These are phyloP conservation scores for Micractinium conductrix DNA, from an alignment of 139 green algal species.

Conservation along the genomic window DNA sequence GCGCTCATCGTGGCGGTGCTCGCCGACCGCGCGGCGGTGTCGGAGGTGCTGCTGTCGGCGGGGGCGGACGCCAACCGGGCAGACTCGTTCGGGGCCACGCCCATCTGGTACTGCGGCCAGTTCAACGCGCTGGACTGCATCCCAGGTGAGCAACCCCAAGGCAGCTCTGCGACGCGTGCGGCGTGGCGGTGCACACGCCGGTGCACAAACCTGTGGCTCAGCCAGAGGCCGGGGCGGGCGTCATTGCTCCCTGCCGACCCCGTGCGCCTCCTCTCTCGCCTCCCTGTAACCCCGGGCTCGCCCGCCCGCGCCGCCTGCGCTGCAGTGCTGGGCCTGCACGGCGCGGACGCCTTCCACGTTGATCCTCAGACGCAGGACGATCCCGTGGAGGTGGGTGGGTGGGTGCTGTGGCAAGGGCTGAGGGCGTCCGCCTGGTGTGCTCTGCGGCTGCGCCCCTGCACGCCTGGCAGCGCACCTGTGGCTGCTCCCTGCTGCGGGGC, in stretches of 20 bases:
- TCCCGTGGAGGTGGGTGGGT: constrained; percentile 10
- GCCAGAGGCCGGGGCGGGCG: too few relatives aligned
- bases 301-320: too few relatives aligned
- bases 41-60: constrained; percentile 30
- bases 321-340: constrained; percentile 31
- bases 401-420: neutral
- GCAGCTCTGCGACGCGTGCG: neutral
- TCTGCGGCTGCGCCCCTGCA: too few relatives aligned
- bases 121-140: constrained; percentile 32
- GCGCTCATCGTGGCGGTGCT: constrained; percentile 33
- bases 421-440: neutral
- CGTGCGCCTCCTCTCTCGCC: too few relatives aligned
- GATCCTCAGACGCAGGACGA: constrained; percentile 28
- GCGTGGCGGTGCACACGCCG: too few relatives aligned
- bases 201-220: too few relatives aligned
- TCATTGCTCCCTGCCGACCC: too few relatives aligned
- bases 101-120: constrained; percentile 37
- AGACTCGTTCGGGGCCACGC: constrained; percentile 29
- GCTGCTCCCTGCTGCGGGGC: neutral
- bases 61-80: constrained; percentile 15
- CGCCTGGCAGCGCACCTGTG: too few relatives aligned
- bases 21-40: constrained; percentile 23
- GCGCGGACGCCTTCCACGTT: constrained; percentile 22
- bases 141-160: neutral
- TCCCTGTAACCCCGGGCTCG: too few relatives aligned